Base-by-base conservation (phyloP, 306 rosid species). In the Pterocarpus santalinus region DNA sequence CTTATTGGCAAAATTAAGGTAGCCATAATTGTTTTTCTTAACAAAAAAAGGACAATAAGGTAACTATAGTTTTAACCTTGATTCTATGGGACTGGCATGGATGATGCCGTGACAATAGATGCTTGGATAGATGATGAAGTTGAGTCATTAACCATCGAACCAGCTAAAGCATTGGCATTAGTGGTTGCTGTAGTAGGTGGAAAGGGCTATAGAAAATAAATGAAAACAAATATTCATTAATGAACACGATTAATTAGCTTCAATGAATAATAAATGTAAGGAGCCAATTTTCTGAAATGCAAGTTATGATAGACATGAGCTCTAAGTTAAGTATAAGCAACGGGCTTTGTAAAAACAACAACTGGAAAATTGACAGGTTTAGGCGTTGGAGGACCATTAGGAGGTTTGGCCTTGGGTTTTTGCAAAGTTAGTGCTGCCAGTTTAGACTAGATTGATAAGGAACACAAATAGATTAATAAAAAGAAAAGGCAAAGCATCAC, bases 381-480 rank as follows among this genome's bases (percentile, higher is more conserved):
- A 12, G 90, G 88, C 57, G 91, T 84, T 73, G 88, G 89, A 85
- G 94, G 93, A 80, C 93, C 97, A 80, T 89, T 92, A 32, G 91
- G 56, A 75, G 90, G 90, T 15, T 88, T 77, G 89, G 82, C 81
- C 90, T 88, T 10, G 97, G 97, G 57, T 87, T 86, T 85, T 92
- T 91, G 87, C 98, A 94, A 76, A 91, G 88, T 80, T 91, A 94
- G 84, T 94, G 98, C 87, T 94, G 98, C 98, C 97, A 94, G 84
- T 94, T 94, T 87, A 94, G 86, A 83, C 98, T 94, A 89, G 85
- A 84, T 41, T 56, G 75, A 84, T 73, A 81, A 76, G 52, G 69
- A 64, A 55, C 47, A 36, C 43, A 72, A 13, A 81, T 35, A 75
- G 44, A 70, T 70, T 79, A 71, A 72, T 52, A 55, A 58, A 3